Base-by-base conservation (phyloP, 2,329 filamentous ascomycete species). In the Arachnomyces sp. region DNA sequence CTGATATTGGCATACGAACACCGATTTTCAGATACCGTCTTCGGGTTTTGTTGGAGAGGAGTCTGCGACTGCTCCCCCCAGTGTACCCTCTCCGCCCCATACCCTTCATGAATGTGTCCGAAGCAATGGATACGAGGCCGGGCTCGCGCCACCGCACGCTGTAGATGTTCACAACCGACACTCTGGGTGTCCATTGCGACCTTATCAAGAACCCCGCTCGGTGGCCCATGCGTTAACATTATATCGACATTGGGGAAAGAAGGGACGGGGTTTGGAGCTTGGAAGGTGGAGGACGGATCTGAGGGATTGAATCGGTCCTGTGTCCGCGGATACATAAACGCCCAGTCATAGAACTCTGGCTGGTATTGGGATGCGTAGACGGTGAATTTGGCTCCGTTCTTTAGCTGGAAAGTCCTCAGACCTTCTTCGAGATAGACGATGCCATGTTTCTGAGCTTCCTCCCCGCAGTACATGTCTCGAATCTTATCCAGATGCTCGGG, bases 151-250 rank as follows among this genome's bases (percentile, higher is more conserved):
- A 72, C 58, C 0, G 77, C 77, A 1, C 61, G 58, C 1, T 74
- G 61, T 1, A 82, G 59, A 49, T 72, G 67, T 34, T 67, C 59
- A 54, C 77, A 81, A 0, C 79, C 79, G 1, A 73, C 74, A 14
- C 59, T 50, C 16, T 60, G 52, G 2, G 53, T 53, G 1, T 49
- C 17, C 31, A 31, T 41, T 5, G 45, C 48, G 5, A 60, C 58
- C n/a, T 47, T 42, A 48, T 81, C 78, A 2, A 77, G 58, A 2
- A 73, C 54, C 0, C 62, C 63, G 15, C 59, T 53, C 0, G 77
- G 76, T 2, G 77, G 77, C 1, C 77, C 77, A 50, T 81, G 78
- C 0, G 77, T 81, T 50, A 81, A 66, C 46, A 79, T 62, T 6
- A 81, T 64, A 52, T 81, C 76, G 15, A 77, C 54, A 2, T 45